phyloP scores from a whole-genome alignment of 2,329 filamentous ascomycete species.

The Penicillium occitanis region DNA sequence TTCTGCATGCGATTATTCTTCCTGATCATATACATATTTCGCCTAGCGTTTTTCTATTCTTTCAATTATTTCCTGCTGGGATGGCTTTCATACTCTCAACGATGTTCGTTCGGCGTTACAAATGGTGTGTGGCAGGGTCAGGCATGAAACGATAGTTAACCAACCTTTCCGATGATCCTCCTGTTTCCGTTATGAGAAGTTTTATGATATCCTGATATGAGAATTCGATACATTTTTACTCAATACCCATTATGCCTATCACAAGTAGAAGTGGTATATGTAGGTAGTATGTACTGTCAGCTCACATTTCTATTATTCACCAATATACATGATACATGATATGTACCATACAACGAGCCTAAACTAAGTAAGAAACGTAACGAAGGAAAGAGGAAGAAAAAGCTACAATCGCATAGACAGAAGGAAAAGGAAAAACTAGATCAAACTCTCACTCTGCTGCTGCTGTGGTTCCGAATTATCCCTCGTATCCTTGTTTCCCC shows the following conservation, averaged over 20 bases:
- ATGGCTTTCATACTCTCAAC: background rate
- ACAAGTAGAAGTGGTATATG: no score
- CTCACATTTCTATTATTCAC: conserved; percentile 15
- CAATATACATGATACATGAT: background rate
- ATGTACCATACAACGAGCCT: background rate
- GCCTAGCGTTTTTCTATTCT: background rate
- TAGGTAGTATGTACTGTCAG: background rate
- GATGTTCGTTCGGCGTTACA: background rate
- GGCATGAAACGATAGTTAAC: background rate
- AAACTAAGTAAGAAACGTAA: background rate
- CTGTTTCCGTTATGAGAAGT: background rate
- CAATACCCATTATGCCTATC: background rate
- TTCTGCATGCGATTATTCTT: background rate
- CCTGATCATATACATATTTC: background rate
- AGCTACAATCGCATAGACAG: conserved; percentile 10
- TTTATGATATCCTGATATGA: background rate
- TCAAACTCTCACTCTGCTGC: conserved; percentile 36
- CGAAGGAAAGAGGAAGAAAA: background rate
- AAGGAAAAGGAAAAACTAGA: conserved; percentile 38
- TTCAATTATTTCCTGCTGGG: no score
- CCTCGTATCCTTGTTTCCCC: conserved; percentile 45
- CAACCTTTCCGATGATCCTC: background rate
- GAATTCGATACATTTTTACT: background rate
- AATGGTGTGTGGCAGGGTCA: background rate
- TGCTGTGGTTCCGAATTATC: conserved; percentile 40